Percentiles rank a stretch among this genome's conserved stretches.
phyloP scores from a whole-genome alignment of 2,329 filamentous ascomycete species.

The Phialophora chinensis region DNA sequence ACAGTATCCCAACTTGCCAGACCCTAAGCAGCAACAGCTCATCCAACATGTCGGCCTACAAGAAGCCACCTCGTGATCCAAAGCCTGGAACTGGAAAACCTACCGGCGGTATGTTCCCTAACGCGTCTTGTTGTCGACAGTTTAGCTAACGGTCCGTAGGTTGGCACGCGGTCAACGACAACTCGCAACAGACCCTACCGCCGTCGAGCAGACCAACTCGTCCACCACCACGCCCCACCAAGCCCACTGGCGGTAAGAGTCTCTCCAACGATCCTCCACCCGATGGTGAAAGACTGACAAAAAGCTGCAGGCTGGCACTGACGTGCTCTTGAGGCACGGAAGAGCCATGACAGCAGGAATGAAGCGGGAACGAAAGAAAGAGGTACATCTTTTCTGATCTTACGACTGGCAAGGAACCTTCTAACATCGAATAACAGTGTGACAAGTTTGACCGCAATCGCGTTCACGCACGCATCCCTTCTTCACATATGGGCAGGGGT shows the following conservation, averaged over 20 bases:
- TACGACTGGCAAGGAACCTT: not conserved
- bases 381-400: not conserved
- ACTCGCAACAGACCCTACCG: not conserved
- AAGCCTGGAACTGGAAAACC: not conserved
- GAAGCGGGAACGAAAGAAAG: not conserved
- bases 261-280: not conserved
- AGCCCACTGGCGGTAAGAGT: not conserved
- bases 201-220: not conserved
- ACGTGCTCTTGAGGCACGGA: not conserved
- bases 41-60: not conserved
- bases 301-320: not conserved
- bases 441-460: not conserved
- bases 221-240: not conserved
- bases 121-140: not conserved
- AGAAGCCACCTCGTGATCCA: not conserved
- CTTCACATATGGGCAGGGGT: not conserved
- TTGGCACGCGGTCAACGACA: not conserved
- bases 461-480: conserved; percentile 1
- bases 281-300: not conserved
- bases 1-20: not conserved
- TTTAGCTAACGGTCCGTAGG: not conserved
- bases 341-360: not conserved
- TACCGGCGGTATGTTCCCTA: not conserved
- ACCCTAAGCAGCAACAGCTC: not conserved
- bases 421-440: not conserved